Base-by-base conservation (phyloP, 331 rosid species). In the Spiraea crenata region DNA sequence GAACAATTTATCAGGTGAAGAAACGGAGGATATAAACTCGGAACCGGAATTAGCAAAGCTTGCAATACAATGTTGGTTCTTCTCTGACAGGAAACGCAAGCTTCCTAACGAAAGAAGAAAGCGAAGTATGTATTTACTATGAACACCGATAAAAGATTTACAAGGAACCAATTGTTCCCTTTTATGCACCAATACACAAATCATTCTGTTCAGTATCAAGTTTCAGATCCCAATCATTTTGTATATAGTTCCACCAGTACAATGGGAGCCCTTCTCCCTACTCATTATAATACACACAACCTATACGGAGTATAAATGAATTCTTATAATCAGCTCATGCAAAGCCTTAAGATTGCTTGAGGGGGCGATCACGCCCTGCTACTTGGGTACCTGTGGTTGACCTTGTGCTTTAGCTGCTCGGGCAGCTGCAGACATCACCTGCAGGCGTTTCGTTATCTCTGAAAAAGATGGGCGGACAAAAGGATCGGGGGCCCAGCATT, bases 401-500 rank as follows among this genome's bases (percentile, higher is more conserved):
- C 40, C 76, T 15, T 57, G 80, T 59, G 83, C 67, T 73, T 79
- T 79, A 25, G 72, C 48, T 44, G 72, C 48, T 44, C 63, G 82
- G 75, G 82, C 41, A 63, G 85, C 83, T 9, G 79, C 47, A 34
- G 88, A 75, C 88, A 84, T 84, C 77, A 72, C 82, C 15, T 76
- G 77, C 60, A 84, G 58, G 11, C 82, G 81, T 58, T 77, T 69
- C 5, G 84, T 71, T 42, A 84, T 84, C 55, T 84, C 85, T 0
- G 83, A 69, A 67, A 84, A 79, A 10, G 85, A 78, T 49, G 85
- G 85, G n/a, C 85, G 79, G 48, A 19, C 70, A n/a, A 71, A 42
- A 12, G 88, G 88, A 72, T 84, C 84, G 4, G 88, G 83, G 9
- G 85, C 85, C 88, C 88, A 84, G 56, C 88, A 84, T 39, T 81